These are phyloP conservation scores for Ganoderma boninense DNA, from an alignment of 1,284 basidiomycete genomes.

Conservation along the genomic window DNA sequence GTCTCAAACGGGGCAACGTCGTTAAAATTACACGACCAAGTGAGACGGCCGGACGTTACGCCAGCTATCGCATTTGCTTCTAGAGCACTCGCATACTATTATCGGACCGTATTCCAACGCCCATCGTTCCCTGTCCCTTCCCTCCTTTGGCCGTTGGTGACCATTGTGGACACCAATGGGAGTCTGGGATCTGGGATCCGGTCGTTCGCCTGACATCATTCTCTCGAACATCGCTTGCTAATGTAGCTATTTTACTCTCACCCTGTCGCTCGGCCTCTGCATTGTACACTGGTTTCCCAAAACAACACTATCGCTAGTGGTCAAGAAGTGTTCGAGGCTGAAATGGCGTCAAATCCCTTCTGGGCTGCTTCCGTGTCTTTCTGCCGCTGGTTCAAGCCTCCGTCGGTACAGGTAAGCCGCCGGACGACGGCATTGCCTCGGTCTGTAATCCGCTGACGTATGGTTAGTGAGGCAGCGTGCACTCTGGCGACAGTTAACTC, in stretches of 20 bases:
- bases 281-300: conserved; percentile 22
- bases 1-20: conserved; percentile 93
- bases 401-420: background rate
- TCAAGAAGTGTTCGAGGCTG: conserved; percentile 1
- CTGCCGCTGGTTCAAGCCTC: background rate
- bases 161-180: background rate
- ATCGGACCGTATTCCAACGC: conserved; percentile 17
- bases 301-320: conserved; percentile 4
- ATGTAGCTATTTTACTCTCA: conserved; percentile 27
- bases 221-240: conserved; percentile 22
- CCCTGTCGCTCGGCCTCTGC: conserved; percentile 18
- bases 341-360: background rate
- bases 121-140: conserved; percentile 7
- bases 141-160: background rate
- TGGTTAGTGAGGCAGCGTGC: background rate
- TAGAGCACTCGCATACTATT: conserved; percentile 43
- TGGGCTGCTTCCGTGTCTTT: background rate
- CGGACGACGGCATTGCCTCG: background rate
- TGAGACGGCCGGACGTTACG: conserved; percentile 96
- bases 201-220: conserved; percentile 8
- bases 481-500: background rate
- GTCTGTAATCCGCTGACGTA: background rate
- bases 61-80: conserved; percentile 91
- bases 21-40: conserved; percentile 98
- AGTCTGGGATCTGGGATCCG: conserved; percentile 1